Evolutionary conservation across 495 filamentous ascomycete genomes (phyloP), one percentile per base, ranked within the genome.

Genomic region (Acidomyces sp.): DNA sequence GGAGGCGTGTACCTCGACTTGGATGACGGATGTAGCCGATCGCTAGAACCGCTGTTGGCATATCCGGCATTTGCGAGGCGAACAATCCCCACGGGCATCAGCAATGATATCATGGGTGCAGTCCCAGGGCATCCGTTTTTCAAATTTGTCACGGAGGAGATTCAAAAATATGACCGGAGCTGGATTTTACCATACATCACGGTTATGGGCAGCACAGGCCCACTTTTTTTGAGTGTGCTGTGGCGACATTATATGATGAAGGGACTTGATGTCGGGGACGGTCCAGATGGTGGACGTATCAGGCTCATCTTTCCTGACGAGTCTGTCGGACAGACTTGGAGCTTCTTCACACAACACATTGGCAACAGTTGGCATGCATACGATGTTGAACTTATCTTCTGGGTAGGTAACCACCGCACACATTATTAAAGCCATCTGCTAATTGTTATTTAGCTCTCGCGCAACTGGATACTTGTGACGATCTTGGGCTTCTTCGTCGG

Each of bases 1-100:
- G 85, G 85, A 36, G 85, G 85, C 19, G 79, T 86, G 34, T 93
- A 93, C 55, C 78, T 93, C 46, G 85, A 93, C 54, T 65, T 93
- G 13, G 85, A 93, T 56, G 83, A 92, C 28, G 83, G 85, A 49
- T 93, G 85, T 65, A 80, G 82, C 49, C 75, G 81, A 37, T 74
- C 77, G 24, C 68, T 93, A 30, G 81, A 88, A 46, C 83, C 85
- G 34, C 68, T 92, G 3, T 74, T 88, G 26, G 70, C 72, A 27
- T 93, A 88, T 60, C 78, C 78, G 10, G 74, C 80, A 22, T 93
- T 85, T 82, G 68, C 88, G 15, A 80, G 84, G 48, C 75, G 76
- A 39, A 85, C 81, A 9, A 67, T 70, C 1, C 84, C 85, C 7
- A 90, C 83, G 6, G 86, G 85, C 31, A 82, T 93, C 50, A 83